Evolutionary conservation across 2,329 filamentous ascomycete species (phyloP), one percentile per base, ranked within the genome.

Genomic region (Scortechinia acanthostroma): DNA sequence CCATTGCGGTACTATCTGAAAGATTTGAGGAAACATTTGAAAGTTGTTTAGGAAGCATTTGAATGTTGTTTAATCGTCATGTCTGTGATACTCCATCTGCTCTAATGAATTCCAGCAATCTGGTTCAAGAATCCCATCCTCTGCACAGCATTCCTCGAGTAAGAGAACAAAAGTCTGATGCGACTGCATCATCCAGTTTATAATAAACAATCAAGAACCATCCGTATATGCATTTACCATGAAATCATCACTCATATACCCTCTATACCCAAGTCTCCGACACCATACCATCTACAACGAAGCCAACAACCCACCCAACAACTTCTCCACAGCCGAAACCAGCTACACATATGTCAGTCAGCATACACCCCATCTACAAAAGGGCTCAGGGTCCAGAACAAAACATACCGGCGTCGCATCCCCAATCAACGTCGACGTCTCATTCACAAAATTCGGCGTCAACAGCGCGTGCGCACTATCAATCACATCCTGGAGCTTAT

Each of bases 361-460:
- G 35, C 35, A 19, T 10, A 6, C 17, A 17, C 35, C 10, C 6
- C 6, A 40, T 19, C 20, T 6, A 40, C 20, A 40, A n/a, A n/a
- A n/a, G n/a, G n/a, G n/a, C n/a, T n/a, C n/a, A n/a, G n/a, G 20
- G 6, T 40, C 35, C 6, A 40, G 14, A 6, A 13, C 10, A 15
- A 40, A 22, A 50, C 56, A 37, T 50, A 62, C 59, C 49, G 59
- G 59, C 21, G 57, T 55, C 16, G 58, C 59, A 55, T 60, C 59
- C 4, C 51, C 54, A 43, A 62, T 56, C 35, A 62, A 45, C 2
- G 53, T 55, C 2, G 52, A 52, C 3, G 59, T 62, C 25, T 58
- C 54, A 43, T 51, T 50, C 16, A 58, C 55, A 49, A 58, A 58
- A 20, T 52, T 48, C 43, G 49, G 50, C 17, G 55, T 55, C 46